Evolutionary conservation across 345 rosid species (phyloP).

Genomic region (Erysimum cheiranthoides): DNA sequence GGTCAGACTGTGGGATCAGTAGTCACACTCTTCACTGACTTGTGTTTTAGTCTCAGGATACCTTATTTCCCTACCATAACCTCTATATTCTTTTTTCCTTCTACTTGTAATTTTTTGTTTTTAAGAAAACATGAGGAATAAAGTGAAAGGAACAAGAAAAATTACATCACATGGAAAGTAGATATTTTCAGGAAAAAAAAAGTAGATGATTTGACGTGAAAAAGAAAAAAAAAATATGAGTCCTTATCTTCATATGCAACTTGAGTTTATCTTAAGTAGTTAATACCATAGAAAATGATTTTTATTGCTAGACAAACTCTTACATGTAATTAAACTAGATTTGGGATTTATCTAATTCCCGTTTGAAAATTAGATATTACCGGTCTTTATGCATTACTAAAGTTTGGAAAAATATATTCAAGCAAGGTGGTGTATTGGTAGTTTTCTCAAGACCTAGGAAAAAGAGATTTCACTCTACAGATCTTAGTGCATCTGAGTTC

Average conservation of each 20-base stretch:
- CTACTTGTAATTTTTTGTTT: background rate
- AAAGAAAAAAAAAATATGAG: background rate
- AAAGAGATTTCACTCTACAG: no score
- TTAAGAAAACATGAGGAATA: constrained; percentile 4
- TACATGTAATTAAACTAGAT: background rate
- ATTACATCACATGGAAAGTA: constrained; percentile 1
- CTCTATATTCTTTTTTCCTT: constrained; percentile 12
- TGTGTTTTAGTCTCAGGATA: constrained; percentile 35
- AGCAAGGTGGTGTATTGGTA: background rate
- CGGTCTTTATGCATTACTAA: background rate
- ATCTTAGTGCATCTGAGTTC: no score
- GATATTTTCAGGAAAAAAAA: constrained; percentile 17
- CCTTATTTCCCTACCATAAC: constrained; percentile 32
- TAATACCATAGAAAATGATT: background rate
- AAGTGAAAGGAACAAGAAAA: constrained; percentile 18
- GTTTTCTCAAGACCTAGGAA: no score
- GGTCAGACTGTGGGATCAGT: constrained; percentile 42
- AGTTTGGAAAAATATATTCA: background rate
- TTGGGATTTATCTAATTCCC: background rate
- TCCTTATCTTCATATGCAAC: background rate
- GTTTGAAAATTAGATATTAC: background rate
- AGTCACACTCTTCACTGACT: constrained; percentile 30
- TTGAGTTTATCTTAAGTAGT: background rate
- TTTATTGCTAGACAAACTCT: background rate
- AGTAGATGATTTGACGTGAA: constrained; percentile 8